A percentile compares a stretch with the other conserved stretches of the same genome.
Conservation (phyloP, 2,329 filamentous ascomycete genomes). For the Fusarium clavum region DNA sequence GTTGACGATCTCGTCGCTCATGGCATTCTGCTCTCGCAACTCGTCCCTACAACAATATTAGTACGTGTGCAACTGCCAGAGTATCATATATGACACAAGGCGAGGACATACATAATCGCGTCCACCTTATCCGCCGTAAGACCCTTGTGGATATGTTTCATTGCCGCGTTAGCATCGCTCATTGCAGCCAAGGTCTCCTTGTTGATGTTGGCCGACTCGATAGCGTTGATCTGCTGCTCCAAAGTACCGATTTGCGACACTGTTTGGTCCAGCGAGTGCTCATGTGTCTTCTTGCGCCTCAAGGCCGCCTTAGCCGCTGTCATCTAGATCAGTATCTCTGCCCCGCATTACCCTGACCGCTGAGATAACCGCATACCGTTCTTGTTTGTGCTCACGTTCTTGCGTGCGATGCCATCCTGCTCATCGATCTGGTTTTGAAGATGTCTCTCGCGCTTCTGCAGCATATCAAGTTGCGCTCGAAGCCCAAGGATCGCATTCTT, state of each 20-base stretch:
- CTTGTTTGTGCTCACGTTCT: constrained; percentile 89
- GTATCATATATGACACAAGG: not conserved
- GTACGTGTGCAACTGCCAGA: constrained; percentile 25
- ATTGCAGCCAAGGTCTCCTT: constrained; percentile 94
- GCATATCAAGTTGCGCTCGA: constrained; percentile 92
- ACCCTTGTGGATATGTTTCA: constrained; percentile 92
- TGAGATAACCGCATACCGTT: constrained; percentile 71
- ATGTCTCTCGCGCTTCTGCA: constrained; percentile 95
- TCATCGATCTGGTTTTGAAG: constrained; percentile 92
- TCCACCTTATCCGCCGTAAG: constrained; percentile 96
- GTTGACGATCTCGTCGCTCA: constrained; percentile 91
- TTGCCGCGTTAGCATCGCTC: constrained; percentile 89
- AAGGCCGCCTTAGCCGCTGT: constrained; percentile 90
- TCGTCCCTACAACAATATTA: constrained; percentile 75
- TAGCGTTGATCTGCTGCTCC: constrained; percentile 94
- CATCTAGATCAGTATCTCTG: constrained; percentile 40
- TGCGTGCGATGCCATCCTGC: constrained; percentile 88
- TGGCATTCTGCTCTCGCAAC: constrained; percentile 89
- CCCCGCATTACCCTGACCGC: constrained; percentile 21
- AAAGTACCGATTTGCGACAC: constrained; percentile 89
- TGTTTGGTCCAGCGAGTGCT: constrained; percentile 92
- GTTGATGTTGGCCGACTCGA: constrained; percentile 99
- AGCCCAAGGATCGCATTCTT: constrained; percentile 96
- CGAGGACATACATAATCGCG: constrained; percentile 81
- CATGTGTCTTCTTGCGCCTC: constrained; percentile 92